Conservation (phyloP, 1,139 yeast genomes). For the Geotrichum candidum region DNA sequence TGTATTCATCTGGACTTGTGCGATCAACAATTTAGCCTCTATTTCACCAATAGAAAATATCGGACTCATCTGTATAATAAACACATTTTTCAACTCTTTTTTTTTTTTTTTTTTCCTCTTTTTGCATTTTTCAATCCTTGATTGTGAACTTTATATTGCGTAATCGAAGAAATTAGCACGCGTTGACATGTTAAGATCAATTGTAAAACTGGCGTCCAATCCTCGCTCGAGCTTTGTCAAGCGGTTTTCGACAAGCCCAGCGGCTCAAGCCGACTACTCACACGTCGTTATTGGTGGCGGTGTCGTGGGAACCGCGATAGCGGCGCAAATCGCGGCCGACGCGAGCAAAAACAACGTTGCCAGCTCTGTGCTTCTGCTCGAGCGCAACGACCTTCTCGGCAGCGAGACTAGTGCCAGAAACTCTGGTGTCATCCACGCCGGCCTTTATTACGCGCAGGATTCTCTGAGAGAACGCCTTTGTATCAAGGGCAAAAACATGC, state of each 20-base stretch:
- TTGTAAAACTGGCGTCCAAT: neutral
- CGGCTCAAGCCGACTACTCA: conserved; percentile 48
- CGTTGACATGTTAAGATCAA: neutral
- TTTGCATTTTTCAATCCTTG: neutral
- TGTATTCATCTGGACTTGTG: neutral
- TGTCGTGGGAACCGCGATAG: conserved; percentile 77
- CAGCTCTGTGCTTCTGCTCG: conserved; percentile 57
- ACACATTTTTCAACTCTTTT: neutral
- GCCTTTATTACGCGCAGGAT: conserved; percentile 68
- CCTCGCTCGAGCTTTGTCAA: neutral
- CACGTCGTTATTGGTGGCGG: conserved; percentile 88
- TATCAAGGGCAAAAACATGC: conserved; percentile 61
- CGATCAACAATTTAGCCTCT: neutral
- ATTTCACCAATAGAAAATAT: neutral
- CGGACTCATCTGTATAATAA: neutral
- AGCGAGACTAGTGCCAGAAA: conserved; percentile 80
- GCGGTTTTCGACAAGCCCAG: conserved; percentile 11
- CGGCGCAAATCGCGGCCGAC: conserved; percentile 52
- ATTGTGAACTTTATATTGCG: neutral
- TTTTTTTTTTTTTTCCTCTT: neutral
- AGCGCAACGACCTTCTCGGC: conserved; percentile 60
- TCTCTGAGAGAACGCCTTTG: conserved; percentile 66
- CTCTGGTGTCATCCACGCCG: conserved; percentile 91
- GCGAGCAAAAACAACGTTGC: conserved; percentile 27
- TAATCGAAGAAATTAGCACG: neutral